Evolutionary conservation across 768 basidiomycete genomes (phyloP), one percentile per base, ranked within the genome.

Genomic region (Tubosaeta sp.): DNA sequence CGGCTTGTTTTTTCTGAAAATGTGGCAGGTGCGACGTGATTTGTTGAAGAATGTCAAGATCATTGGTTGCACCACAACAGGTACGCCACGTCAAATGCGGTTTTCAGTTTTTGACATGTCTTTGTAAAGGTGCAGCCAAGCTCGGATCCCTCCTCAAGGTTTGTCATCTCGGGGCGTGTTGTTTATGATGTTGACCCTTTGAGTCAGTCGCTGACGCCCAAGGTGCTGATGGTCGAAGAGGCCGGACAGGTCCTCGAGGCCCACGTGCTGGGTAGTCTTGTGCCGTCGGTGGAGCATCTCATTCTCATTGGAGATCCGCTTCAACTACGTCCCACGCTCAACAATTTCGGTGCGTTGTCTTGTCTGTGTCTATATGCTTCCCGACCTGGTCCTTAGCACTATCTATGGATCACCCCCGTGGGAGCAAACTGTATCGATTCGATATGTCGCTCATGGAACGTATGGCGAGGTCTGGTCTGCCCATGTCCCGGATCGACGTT

Each of bases 221-320:
- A 73, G 29, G 78, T 88, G 0, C 61, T 89, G 42, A 68, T 90
- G 43, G 83, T 90, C 0, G 87, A 91, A 64, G 89, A 90, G 62
- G 88, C 89, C 0, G 89, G 88, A 0, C 88, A 91, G 66, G 85
- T 90, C 2, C 74, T 90, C 25, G 88, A 90, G 66, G 84, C 88
- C 3, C 88, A 90, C 54, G 74, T 90, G 14, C 64, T 90, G 6
- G 79, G 78, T 3, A 78, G 75, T 32, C 71, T 89, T 1, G 85
- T 86, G 3, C 75, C 76, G 0, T 79, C 82, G 3, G 76, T 90
- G 0, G 76, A 89, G 51, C 87, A 90, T 34, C 70, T 90, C 19
- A 87, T 91, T 51, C 71, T 83, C 38, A 89, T 90, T n/a, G 89
- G 89, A 0, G 89, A 91, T 54, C 89, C 88, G 6, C 72, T 78